phyloP scores from a whole-genome alignment of 2,329 filamentous ascomycete species.

The Penicillium sp. region DNA sequence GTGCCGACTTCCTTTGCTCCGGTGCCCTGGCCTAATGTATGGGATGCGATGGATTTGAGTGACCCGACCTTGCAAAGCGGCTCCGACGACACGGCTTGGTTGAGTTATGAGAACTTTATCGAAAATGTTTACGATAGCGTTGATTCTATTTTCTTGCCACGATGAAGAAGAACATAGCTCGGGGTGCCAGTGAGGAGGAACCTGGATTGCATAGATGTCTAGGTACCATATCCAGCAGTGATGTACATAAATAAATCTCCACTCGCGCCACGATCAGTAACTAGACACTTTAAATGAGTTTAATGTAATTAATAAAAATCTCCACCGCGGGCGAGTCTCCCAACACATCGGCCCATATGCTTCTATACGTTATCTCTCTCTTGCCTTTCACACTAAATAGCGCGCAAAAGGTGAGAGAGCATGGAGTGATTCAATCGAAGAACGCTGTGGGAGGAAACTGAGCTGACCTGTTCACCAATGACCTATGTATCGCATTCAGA shows the following conservation, averaged over 20 bases:
- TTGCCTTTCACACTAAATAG: background rate
- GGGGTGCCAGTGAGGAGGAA: background rate
- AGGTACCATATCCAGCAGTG: background rate
- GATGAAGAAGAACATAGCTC: background rate
- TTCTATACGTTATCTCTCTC: background rate
- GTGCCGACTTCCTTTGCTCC: constrained; percentile 2
- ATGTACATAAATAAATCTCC: background rate
- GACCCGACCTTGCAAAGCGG: constrained; percentile 5
- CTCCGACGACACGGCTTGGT: constrained; percentile 25
- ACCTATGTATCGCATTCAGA: background rate
- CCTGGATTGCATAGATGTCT: background rate
- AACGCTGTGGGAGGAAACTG: background rate
- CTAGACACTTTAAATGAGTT: background rate
- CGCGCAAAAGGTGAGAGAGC: background rate
- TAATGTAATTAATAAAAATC: background rate
- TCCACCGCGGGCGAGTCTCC: background rate
- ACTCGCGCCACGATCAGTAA: background rate
- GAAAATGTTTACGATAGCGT: constrained; percentile 28
- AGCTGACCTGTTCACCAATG: background rate
- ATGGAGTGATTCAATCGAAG: background rate
- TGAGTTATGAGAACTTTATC: constrained; percentile 32
- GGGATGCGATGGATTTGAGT: constrained; percentile 28
- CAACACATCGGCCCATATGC: background rate
- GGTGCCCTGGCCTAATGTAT: constrained; percentile 24
- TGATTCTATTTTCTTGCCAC: constrained; percentile 23